These are phyloP conservation scores for Calocybe cyanea DNA, from an alignment of 768 basidiomycete species.

Conservation along the genomic window DNA sequence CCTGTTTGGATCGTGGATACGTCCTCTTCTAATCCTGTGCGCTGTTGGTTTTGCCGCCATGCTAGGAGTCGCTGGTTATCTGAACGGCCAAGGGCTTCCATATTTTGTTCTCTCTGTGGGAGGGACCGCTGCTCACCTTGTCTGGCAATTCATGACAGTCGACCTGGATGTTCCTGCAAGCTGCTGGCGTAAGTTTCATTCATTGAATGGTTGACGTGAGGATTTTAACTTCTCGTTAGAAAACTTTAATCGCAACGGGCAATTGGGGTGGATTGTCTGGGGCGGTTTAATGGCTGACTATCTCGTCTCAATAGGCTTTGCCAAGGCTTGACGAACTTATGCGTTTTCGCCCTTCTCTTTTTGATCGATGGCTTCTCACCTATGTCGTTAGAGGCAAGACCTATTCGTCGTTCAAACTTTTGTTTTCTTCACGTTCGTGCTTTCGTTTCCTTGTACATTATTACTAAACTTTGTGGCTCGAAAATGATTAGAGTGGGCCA, in stretches of 20 bases:
- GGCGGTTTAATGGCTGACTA: conserved; percentile 39
- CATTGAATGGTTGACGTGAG: too few relatives aligned
- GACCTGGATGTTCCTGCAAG: conserved; percentile 40
- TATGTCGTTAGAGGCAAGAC: background rate
- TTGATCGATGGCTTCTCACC: background rate
- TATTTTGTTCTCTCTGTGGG: conserved; percentile 45
- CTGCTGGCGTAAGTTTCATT: conserved; percentile 43
- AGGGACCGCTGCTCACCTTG: conserved; percentile 38
- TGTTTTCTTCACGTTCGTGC: too few relatives aligned
- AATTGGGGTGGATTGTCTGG: conserved; percentile 47
- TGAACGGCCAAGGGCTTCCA: conserved; percentile 47
- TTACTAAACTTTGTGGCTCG: too few relatives aligned
- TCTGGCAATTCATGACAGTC: conserved; percentile 45
- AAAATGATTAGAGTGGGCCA: background rate
- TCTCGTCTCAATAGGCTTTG: conserved; percentile 9
- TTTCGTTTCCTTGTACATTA: too few relatives aligned
- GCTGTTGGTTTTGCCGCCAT: conserved; percentile 47
- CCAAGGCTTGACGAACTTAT: background rate
- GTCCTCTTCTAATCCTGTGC: conserved; percentile 51
- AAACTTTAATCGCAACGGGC: conserved; percentile 45
- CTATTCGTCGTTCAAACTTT: background rate
- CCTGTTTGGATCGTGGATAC: conserved; percentile 59
- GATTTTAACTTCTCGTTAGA: conserved; percentile 24
- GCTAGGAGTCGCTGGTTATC: conserved; percentile 49
- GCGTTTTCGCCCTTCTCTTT: background rate